Evolutionary conservation across 495 filamentous ascomycete species (phyloP), one percentile per base, ranked within the genome.

Genomic region (Penicillium bovifimosum): DNA sequence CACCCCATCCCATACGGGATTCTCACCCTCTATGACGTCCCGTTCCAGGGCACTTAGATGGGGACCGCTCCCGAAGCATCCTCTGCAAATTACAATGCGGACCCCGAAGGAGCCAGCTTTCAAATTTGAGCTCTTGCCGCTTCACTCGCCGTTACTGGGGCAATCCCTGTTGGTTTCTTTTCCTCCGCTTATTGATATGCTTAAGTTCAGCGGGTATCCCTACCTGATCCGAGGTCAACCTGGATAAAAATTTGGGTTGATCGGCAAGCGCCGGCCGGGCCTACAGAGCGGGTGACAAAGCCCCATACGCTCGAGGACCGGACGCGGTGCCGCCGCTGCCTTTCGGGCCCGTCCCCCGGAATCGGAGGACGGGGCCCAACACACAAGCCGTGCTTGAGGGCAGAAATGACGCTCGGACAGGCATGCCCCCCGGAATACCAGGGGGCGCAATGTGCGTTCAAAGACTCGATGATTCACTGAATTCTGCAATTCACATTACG

Each of bases 381-480:
- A 72, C 73, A 51, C 71, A 76, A 72, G 68, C 71, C 35, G 57
- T 20, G 67, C 72, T 74, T 75, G 69, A 77, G 68, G 66, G 74
- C 69, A 70, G 66, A 60, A 77, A 77, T 78, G 76, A 82, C 78
- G 80, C 80, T 83, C 77, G 73, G 75, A 82, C 78, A 82, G 80
- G 77, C 77, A 80, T 84, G 76, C 81, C 77, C 76, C 59, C 65
- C 72, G 76, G 79, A 82, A 79, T 82, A 73, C 78, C 77, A 70
- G 63, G 56, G 76, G 79, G 80, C 76, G 79, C 78, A 84, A 83
- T 83, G 76, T 83, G 76, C 77, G 78, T 83, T 82, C 76, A 80
- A 83, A 83, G 79, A 84, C 82, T 83, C 78, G 78, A 85, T 84
- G 76, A 85, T 81, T 85, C 77, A 82, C 80, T 80, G 74, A 82